Conservation (phyloP, 1,139 yeast species). For the Yamadazyma mexicana region DNA sequence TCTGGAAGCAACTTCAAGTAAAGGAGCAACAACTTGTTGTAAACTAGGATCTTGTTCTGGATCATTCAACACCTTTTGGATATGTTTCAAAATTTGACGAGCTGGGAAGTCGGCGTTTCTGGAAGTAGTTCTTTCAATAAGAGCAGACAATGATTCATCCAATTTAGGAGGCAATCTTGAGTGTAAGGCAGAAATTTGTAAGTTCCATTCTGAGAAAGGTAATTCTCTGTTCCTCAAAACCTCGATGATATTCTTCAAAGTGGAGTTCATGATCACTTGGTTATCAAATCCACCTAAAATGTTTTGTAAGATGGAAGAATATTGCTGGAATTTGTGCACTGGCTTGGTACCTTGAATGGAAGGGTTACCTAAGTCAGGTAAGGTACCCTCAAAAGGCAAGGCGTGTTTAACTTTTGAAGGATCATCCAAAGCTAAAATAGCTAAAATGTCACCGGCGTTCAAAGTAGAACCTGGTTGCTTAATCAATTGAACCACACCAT, state of each 20-base stretch:
- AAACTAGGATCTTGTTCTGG: constrained; percentile 53
- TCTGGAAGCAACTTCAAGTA: constrained; percentile 65
- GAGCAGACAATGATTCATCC: constrained; percentile 62
- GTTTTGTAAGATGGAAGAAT: constrained; percentile 63
- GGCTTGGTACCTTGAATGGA: constrained; percentile 81
- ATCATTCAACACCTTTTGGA: constrained; percentile 54
- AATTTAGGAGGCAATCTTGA: constrained; percentile 81
- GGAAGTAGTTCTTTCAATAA: constrained; percentile 66
- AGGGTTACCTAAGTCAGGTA: constrained; percentile 87
- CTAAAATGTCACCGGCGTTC: constrained; percentile 94
- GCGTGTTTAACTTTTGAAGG: constrained; percentile 98
- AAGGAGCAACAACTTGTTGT: constrained; percentile 65
- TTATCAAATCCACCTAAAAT: constrained; percentile 91
- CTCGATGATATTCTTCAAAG: constrained; percentile 69
- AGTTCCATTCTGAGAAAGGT: constrained; percentile 92
- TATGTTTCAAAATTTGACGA: constrained; percentile 65
- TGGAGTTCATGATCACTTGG: constrained; percentile 86
- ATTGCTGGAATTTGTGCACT: constrained; percentile 66
- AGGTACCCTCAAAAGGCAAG: constrained; percentile 88
- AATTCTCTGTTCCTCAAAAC: constrained; percentile 76
- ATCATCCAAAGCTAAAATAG: constrained; percentile 90
- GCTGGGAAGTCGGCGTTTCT: constrained; percentile 92
- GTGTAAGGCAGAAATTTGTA: constrained; percentile 85
- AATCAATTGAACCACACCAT: constrained; percentile 87
- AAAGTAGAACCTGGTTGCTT: constrained; percentile 99